Base-by-base conservation (phyloP, 1,139 yeast species). In the Geotrichum armillariae region DNA sequence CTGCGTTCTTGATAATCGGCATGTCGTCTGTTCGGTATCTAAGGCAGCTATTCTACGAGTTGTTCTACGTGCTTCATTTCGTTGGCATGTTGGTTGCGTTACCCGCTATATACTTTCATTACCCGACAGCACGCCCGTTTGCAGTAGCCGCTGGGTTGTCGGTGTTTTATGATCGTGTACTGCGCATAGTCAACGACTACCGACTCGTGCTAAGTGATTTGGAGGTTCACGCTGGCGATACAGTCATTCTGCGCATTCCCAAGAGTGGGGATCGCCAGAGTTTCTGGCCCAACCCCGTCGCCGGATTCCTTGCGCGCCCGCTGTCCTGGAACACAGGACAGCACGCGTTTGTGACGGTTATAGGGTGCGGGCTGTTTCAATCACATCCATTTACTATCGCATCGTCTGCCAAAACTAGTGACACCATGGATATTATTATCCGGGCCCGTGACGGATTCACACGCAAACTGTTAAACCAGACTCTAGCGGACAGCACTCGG, bases 381-480 rank as follows among this genome's bases (percentile, higher is more conserved):
- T 54, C 61, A 2, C 60, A 63, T 34, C 64, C 64, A 1, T 60
- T 60, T 40, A 58, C 64, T 11, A 52, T 63, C 29, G 65, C 63
- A 11, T 63, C 66, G 2, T 53, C 54, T n/a, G 50, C 50, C 17
- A 52, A 50, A 9, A 35, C 52, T 23, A 53, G 58, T 9, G 55
- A 53, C 5, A 52, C 54, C 11, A 47, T 60, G 49, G 61, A 59
- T 33, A 23, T 63, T 5, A 60, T 63, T 18, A 55, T 63, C 34
- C 54, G 66, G 1, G 65, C 65, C 2, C 49, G 58, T 23, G 53
- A 58, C 17, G 66, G 66, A 34, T 63, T 63, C 46, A 60, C 66
- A 2, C 45, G 55, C 21, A 40, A 53, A 2, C 33, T 61, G 17
- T 52, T 48, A 20, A 55, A 58, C 16, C 53, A 47, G 20, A 25